Base-by-base conservation (phyloP, 1,139 yeast species). In the Pichiaceae sp. region DNA sequence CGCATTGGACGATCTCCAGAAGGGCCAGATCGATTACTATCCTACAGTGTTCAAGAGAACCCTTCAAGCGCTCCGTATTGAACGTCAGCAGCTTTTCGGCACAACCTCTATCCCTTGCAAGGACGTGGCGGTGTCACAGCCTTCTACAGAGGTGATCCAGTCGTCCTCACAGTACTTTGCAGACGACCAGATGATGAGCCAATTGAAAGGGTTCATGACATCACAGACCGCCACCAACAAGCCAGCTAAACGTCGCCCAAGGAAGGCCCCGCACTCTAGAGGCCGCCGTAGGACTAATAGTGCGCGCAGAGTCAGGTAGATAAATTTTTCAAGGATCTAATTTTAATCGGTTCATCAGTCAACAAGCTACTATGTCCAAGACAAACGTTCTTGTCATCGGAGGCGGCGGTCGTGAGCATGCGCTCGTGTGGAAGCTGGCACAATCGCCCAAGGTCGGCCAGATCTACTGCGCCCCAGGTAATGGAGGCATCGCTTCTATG, bases 351-450 rank as follows among this genome's bases (percentile, higher is more conserved):
- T n/a, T n/a, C n/a, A n/a, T n/a, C n/a, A n/a, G n/a, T n/a, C n/a
- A n/a, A n/a, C n/a, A n/a, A n/a, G n/a, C n/a, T 18, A 32, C 21
- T 9, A 11, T 23, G 21, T 31, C 12, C 15, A 29, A 18, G 42
- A 34, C 47, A 24, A 86, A 83, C 59, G 66, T 91, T 49, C 78
- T 93, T 46, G 80, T 93, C 46, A 72, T 93, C 51, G 99, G 99
- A 54, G 87, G 84, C 64, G 99, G 99, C 56, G 99, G 98, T 50
- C 87, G 99, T 69, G 99, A 93, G 63, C 97, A 91, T 60, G 97
- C 98, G 38, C 72, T 93, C 47, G 83, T 86, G 16, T 89, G 96
- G 96, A 84, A 82, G 56, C 72, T 93, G 48, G 67, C 83, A 31
- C 93, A 86, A 61, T 85, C 96, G 24, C 63, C 75, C 29, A 61